Evolutionary conservation across 108 stramenopile genomes (phyloP).

Genomic region (Discostella pseudostelligera): DNA sequence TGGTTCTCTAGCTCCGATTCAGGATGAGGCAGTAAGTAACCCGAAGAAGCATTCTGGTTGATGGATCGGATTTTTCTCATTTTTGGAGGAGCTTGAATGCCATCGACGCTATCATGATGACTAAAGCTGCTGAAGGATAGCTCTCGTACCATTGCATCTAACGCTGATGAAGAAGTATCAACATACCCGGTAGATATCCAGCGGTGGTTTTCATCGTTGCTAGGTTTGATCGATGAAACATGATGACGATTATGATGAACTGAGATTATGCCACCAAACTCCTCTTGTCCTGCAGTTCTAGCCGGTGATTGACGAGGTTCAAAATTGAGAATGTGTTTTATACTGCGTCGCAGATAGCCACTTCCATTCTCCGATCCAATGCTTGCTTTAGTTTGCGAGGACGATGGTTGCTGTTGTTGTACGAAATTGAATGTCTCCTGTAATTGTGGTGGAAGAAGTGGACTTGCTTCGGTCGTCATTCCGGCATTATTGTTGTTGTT

Average conservation of each 20-base stretch:
- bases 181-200: constrained; percentile 14
- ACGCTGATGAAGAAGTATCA: constrained; percentile 9
- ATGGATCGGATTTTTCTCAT: neutral
- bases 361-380: too few relatives aligned
- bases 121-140: constrained; percentile 25
- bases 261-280: constrained; percentile 27
- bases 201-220: constrained; percentile 13
- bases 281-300: constrained; percentile 32
- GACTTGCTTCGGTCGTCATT: constrained; percentile 2
- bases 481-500: neutral
- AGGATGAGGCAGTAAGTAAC: neutral
- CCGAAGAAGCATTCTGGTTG: neutral
- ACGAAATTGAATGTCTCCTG: neutral
- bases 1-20: constrained; percentile 9
- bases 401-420: too few relatives aligned
- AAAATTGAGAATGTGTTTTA: constrained; percentile 31
- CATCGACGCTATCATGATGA: neutral
- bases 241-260: neutral
- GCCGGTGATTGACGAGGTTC: constrained; percentile 17
- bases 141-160: constrained; percentile 23
- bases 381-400: too few relatives aligned
- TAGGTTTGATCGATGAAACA: constrained; percentile 8
- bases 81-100: neutral
- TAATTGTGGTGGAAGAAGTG: neutral
- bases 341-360: too few relatives aligned